A percentile compares a stretch with the other conserved stretches of the same genome.
Conservation (phyloP, 495 filamentous ascomycete genomes). For the Aspergillus funiculosus region DNA sequence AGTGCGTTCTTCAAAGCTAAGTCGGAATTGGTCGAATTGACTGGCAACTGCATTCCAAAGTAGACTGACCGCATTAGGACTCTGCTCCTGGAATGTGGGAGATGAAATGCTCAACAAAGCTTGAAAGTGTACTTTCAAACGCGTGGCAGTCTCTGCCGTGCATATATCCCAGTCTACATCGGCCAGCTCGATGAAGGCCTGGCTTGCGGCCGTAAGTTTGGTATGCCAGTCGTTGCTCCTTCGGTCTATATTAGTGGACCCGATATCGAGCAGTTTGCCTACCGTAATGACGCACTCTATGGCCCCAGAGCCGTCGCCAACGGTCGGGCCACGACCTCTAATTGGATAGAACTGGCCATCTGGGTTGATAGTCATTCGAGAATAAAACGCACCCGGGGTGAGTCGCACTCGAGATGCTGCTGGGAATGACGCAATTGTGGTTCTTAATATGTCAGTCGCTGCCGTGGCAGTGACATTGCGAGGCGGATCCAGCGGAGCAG, state of each 20-base stretch:
- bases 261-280: conserved; percentile 33
- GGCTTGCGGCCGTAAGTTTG: conserved; percentile 20
- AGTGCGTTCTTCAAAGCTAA: conserved; percentile 6
- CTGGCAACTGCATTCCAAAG: neutral
- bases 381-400: neutral
- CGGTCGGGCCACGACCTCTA: conserved; percentile 31
- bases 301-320: conserved; percentile 19
- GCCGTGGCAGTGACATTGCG: conserved; percentile 16
- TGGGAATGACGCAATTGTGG: conserved; percentile 15
- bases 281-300: conserved; percentile 32
- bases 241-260: conserved; percentile 36
- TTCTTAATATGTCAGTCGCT: conserved; percentile 12
- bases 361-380: conserved; percentile 12
- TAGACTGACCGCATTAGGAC: neutral
- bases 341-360: conserved; percentile 19
- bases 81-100: conserved; percentile 5
- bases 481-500: conserved; percentile 11
- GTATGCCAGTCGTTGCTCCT: conserved; percentile 5
- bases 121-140: conserved; percentile 23
- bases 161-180: conserved; percentile 33
- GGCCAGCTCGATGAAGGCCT: conserved; percentile 30
- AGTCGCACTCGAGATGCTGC: conserved; percentile 19
- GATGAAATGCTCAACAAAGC: conserved; percentile 3
- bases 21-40: conserved; percentile 23
- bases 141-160: conserved; percentile 7